Evolutionary conservation across 139 green algal genomes (phyloP), one percentile per base, ranked within the genome.

Genomic region (Volvox africanus): DNA sequence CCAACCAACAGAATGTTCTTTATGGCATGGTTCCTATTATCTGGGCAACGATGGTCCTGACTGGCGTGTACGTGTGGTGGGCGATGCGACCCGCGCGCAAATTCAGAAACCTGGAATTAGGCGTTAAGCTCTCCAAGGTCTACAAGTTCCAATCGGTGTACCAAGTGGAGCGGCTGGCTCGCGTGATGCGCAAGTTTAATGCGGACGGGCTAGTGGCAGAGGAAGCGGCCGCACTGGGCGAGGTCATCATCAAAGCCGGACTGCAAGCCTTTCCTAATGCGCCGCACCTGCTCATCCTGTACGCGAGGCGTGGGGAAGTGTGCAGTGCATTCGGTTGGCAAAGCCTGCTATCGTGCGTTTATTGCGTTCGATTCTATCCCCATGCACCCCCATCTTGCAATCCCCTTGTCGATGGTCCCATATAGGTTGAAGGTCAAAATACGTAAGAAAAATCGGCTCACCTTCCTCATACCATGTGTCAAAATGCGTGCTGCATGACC

Each of bases 231-330:
- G 79, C 85, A 14, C 78, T 86, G 0, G 91, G 91, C 24, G 91
- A 93, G 68, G 55, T 75, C 14, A 89, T 93, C 55, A 93, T 93
- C 55, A 89, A 91, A 81, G 91, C 86, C 67, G 37, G 91, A 36
- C 62, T 90, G 50, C 30, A 71, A 33, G 17, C 50, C 1, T 93
- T 92, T 87, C 82, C 86, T 68, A 93, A 92, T 37, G 67, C 88
- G 26, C 82, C 91, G 1, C 50, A 61, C 24, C 61, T 95, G 32
- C 78, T 93, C 65, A 86, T 93, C 28, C 73, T 93, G 80, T 92
- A 84, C 67, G 78, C 44, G 44, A 55, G 44, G 9, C 44, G 5
- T 55, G 44, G 44, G 9, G 44, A 55, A 55, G 44, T 55, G 5
- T 55, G 44, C 44, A 55, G 44, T 55, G 44, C 44, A 55, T 55